Percentiles rank a stretch among this genome's conserved stretches.
Conservation (phyloP, 768 basidiomycete genomes). For the Roridomyces roridus region DNA sequence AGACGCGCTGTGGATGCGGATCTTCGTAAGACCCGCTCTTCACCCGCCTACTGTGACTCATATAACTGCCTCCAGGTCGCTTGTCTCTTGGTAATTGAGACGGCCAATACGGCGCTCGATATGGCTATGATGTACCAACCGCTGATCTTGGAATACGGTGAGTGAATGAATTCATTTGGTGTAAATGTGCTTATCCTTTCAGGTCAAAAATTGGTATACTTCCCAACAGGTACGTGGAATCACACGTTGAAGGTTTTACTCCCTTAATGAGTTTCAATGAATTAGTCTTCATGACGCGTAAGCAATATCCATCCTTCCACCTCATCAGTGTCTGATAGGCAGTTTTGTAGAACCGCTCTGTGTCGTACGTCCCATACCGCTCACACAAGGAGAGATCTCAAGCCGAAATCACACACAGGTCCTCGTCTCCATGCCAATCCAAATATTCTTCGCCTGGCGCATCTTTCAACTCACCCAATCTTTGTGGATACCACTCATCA, state of each 20-base stretch:
- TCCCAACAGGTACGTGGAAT: conserved; percentile 24
- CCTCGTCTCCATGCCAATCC: conserved; percentile 52
- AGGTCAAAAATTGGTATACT: conserved; percentile 8
- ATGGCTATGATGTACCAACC: conserved; percentile 55
- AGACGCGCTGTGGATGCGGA: conserved; percentile 49
- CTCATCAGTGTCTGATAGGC: neutral
- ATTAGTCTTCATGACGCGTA: conserved; percentile 36
- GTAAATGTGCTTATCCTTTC: too few relatives aligned
- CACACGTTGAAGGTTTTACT: neutral
- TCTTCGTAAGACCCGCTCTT: conserved; percentile 36
- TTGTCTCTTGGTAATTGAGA: conserved; percentile 50
- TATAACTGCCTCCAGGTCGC: too few relatives aligned
- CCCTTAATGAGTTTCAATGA: conserved; percentile 7
- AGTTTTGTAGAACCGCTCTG: conserved; percentile 39
- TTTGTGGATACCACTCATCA: conserved; percentile 37
- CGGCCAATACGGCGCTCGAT: conserved; percentile 49
- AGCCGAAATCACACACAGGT: too few relatives aligned
- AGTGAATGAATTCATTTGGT: neutral
- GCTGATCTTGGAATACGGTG: conserved; percentile 48
- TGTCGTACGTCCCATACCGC: conserved; percentile 13
- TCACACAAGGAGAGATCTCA: too few relatives aligned
- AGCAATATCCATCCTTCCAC: neutral
- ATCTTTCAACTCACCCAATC: conserved; percentile 43
- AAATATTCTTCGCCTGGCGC: conserved; percentile 52
- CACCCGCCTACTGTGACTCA: neutral